Evolutionary conservation across 352 stramenopile species (phyloP), one percentile per base, ranked within the genome.

Genomic region (Lagenidium sp.): DNA sequence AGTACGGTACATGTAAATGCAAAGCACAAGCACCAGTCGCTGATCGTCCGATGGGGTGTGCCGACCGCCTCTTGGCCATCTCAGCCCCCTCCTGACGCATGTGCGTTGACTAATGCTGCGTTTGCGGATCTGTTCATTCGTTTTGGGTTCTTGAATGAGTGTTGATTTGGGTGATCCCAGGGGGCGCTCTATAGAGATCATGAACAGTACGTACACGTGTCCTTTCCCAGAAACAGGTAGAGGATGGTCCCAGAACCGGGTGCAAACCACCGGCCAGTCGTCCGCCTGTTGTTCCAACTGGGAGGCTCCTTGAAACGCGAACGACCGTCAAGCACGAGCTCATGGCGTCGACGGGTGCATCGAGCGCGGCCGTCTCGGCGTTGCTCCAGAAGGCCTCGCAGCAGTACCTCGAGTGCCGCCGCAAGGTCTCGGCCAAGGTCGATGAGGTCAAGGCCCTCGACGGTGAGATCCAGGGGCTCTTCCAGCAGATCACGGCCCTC

Each of bases 331-430:
- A n/a, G 36, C 3, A 11, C 11, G n/a, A 8, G 8, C 31, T 28
- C 23, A 84, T 85, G 72, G 65, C 70, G 44, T 70, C 66, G 44
- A 72, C 66, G 13, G 57, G 60, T 24, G 61, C 62, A 30, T 59
- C 50, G 39, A 73, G 71, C 11, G 74, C 47, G 13, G 47, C 67
- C 36, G 72, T 77, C 44, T 62, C 71, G n/a, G 63, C 66, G 52
- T 69, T 84, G 56, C 61, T 85, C 48, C 72, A 92, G 55, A 73
- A 82, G 36, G 66, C 73, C 35, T 90, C 77, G 32, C 72, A 87
- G 55, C 65, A 90, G 49, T 92, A 92, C 57, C 58, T 92, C 41
- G 65, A 82, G 46, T 87, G 80, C 54, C 77, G 79, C 40, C 80
- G 80, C 44, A 77, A 65, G 36, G 71, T 92, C 20, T 81, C 79